Evolutionary conservation across 2,329 filamentous ascomycete species (phyloP).

Genomic region (Ceratocystis colombiana): DNA sequence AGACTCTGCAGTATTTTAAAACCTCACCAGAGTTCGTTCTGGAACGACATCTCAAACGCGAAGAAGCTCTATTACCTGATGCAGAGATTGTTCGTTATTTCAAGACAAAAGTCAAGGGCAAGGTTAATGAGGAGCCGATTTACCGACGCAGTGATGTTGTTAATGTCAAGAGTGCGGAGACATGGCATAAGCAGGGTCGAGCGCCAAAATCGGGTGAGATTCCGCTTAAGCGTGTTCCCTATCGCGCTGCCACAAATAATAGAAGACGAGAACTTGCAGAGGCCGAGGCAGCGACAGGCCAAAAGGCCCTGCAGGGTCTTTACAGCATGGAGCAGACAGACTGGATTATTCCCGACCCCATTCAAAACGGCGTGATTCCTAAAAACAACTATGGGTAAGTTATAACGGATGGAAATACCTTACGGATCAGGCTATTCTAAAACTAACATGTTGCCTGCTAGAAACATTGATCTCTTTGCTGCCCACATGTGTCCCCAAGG

Average conservation of each 20-base stretch:
- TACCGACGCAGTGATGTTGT: constrained; percentile 71
- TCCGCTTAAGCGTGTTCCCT: constrained; percentile 77
- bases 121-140: constrained; percentile 66
- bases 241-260: constrained; percentile 80
- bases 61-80: constrained; percentile 69
- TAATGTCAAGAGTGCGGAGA: constrained; percentile 80
- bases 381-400: constrained; percentile 74
- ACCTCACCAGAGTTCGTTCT: constrained; percentile 75
- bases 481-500: constrained; percentile 83
- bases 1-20: constrained; percentile 83
- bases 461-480: constrained; percentile 89
- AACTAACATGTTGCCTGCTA: constrained; percentile 29
- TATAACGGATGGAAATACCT: not conserved
- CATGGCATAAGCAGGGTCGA: constrained; percentile 94
- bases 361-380: constrained; percentile 73
- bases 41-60: constrained; percentile 75
- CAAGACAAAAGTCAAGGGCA: constrained; percentile 61
- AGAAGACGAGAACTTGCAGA: constrained; percentile 84
- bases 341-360: constrained; percentile 87
- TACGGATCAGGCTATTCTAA: not conserved
- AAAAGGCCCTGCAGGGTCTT: constrained; percentile 76
- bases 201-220: constrained; percentile 58
- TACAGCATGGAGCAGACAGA: constrained; percentile 81
- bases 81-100: constrained; percentile 66
- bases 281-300: constrained; percentile 64